Evolutionary conservation across 2,329 filamentous ascomycete species (phyloP), one percentile per base, ranked within the genome.

Genomic region (Fusarium devonianum): DNA sequence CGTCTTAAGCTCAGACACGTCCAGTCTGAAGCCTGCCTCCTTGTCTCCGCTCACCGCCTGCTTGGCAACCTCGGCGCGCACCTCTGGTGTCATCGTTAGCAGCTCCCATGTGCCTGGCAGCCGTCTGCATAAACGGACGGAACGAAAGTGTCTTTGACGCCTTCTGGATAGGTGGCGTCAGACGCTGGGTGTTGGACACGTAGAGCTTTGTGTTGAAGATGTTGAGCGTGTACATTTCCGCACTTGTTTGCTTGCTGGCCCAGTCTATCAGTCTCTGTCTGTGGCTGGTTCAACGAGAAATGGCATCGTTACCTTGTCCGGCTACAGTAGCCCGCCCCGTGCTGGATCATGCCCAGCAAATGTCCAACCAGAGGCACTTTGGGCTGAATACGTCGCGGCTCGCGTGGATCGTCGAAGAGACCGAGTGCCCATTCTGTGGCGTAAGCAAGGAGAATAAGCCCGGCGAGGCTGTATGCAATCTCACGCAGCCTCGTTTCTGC

Each of bases 121-220:
- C 49, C 4, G 58, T 57, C 4, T 67, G 65, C 25, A 69, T 49
- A 2, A 69, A 64, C 0, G 67, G 67, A 0, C 60, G 59, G 42
- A 69, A 69, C 4, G 64, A 64, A 0, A 69, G 35, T 0, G 60
- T 62, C 14, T 64, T 66, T 8, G 57, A 54, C 0, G 53, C 36
- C n/a, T 50, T 63, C 38, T 67, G 65, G 19, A 69, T 60, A 0
- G 58, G n/a, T 2, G 65, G 61, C 1, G 62, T 56, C 2, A 69
- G 60, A 3, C 64, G 65, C 4, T 43, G 49, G 1, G 66, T 60
- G 16, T 64, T 60, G 35, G 56, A 46, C 9, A 68, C 51, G 41
- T 70, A 70, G 26, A 70, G 53, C 12, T 68, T 69, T 4, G 62
- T 55, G 36, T 56, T 61, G 40, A 69, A 53, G 17, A 67, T 59